phyloP scores from a whole-genome alignment of 345 rosid genomes.

The Linum tenue region DNA sequence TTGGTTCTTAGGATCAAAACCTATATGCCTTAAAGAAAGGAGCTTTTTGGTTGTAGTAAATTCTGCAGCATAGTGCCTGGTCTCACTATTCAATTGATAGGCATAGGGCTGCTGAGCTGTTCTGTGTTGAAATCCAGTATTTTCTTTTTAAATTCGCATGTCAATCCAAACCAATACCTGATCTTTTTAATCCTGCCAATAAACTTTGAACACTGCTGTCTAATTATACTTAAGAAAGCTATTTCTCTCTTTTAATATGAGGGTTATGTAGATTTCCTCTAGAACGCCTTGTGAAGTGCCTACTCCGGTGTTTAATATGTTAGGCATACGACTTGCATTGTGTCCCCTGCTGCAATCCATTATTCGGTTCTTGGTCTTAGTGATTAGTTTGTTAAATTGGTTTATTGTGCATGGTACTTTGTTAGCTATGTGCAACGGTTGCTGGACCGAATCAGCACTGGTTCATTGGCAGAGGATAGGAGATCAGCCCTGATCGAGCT shows the following conservation, averaged over 20 bases:
- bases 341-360: not conserved
- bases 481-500: constrained; percentile 80
- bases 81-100: too few species aligned
- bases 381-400: constrained; percentile 1
- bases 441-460: constrained; percentile 84
- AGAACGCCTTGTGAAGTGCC: not conserved
- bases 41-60: not conserved
- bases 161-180: not conserved
- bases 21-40: not conserved
- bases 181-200: not conserved
- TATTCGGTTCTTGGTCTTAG: not conserved
- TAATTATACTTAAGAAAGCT: not conserved
- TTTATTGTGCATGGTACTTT: constrained; percentile 1
- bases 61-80: not conserved
- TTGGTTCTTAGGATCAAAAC: constrained; percentile 4
- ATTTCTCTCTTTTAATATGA: not conserved
- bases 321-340: not conserved
- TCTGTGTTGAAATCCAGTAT: too few species aligned
- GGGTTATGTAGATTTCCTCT: not conserved
- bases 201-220: not conserved
- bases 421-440: constrained; percentile 78
- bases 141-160: too few species aligned
- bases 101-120: too few species aligned
- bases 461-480: constrained; percentile 78
- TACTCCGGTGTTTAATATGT: not conserved